phyloP scores from a whole-genome alignment of 1,139 yeast genomes.

The Hanseniaspora sp. region DNA sequence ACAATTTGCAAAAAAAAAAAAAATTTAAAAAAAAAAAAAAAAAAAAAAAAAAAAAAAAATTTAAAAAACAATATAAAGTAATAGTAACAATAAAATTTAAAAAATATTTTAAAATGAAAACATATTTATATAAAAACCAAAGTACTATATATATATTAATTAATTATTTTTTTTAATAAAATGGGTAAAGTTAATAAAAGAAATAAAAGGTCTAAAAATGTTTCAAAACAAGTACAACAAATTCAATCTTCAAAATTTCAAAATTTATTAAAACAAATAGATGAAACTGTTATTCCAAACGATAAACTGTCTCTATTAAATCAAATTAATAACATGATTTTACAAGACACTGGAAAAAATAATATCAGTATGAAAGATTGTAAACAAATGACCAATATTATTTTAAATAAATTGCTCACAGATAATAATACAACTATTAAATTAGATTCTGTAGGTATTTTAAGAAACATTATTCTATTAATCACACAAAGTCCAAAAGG shows the following conservation, averaged over 20 bases:
- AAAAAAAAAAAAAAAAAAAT: no score
- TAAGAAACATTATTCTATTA: constrained; percentile 57
- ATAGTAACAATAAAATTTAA: no score
- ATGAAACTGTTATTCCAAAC: constrained; percentile 48
- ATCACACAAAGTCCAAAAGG: neutral
- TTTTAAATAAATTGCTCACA: constrained; percentile 53
- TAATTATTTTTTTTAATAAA: neutral
- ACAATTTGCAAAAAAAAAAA: no score
- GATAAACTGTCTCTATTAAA: constrained; percentile 39
- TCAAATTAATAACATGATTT: constrained; percentile 4
- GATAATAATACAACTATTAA: constrained; percentile 66
- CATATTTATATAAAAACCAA: no score
- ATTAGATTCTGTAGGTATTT: constrained; percentile 67
- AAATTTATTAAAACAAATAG: constrained; percentile 33
- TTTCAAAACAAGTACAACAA: constrained; percentile 31
- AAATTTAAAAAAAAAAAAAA: no score
- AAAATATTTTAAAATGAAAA: neutral
- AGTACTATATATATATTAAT: no score
- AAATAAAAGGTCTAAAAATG: constrained; percentile 35
- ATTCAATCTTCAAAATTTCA: constrained; percentile 36
- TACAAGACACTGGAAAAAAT: constrained; percentile 68
- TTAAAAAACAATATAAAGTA: no score
- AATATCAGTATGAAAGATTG: constrained; percentile 47
- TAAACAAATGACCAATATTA: constrained; percentile 51
- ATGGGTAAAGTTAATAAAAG: constrained; percentile 74